Conservation (phyloP, 768 basidiomycete genomes). For the Rhodosporidiobolus odoratus region DNA sequence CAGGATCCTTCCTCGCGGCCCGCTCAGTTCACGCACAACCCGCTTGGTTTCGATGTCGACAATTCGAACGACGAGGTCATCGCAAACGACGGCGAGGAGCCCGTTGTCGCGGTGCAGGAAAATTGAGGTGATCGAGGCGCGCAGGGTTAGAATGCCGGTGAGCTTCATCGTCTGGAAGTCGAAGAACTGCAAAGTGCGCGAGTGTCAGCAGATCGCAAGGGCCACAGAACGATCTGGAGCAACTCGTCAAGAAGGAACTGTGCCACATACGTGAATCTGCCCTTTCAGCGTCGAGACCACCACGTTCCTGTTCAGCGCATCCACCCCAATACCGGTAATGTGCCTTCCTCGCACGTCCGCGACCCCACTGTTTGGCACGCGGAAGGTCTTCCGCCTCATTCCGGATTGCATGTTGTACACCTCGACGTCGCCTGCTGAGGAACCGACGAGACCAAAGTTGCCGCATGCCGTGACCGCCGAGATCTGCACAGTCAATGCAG, state of each 20-base stretch:
- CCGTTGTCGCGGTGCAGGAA: conserved; percentile 77
- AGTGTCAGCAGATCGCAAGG: no score
- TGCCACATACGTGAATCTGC: conserved; percentile 75
- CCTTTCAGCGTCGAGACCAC: conserved; percentile 85
- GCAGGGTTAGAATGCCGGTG: conserved; percentile 61
- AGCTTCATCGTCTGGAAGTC: conserved; percentile 84
- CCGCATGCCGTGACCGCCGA: conserved; percentile 91
- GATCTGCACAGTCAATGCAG: conserved; percentile 46
- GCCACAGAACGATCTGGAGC: not conserved
- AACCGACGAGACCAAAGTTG: conserved; percentile 84
- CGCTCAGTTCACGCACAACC: conserved; percentile 80
- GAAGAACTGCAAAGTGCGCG: conserved; percentile 78
- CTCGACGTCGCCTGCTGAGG: conserved; percentile 68
- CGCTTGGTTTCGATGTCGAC: conserved; percentile 85
- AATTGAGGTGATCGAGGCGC: conserved; percentile 66
- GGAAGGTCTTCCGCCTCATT: conserved; percentile 69
- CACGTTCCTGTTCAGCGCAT: conserved; percentile 72
- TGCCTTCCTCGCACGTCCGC: conserved; percentile 53
- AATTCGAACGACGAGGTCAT: conserved; percentile 77
- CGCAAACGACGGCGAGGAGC: conserved; percentile 73
- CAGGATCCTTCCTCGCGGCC: conserved; percentile 75
- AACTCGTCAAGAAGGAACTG: not conserved
- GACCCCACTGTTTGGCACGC: conserved; percentile 34
- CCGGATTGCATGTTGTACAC: conserved; percentile 99
- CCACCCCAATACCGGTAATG: conserved; percentile 77